Evolutionary conservation across 129 eudicot species (phyloP), one percentile per base, ranked within the genome.

Genomic region (Flaveria ramosissima): DNA sequence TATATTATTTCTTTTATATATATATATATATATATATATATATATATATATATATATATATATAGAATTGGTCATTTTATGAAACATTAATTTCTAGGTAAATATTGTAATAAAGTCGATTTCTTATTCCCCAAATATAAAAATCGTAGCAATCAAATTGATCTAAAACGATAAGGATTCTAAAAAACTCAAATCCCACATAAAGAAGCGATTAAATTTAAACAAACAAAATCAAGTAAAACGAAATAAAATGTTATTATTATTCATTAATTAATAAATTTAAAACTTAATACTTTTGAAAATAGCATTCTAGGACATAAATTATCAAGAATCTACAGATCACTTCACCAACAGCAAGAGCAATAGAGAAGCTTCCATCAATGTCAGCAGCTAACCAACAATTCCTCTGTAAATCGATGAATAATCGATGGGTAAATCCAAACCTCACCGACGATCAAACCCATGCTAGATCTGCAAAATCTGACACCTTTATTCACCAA

Each of bases 271-370:
- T 50, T 52, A 60, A 19, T 70, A 75, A 68, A 45, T 61, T 15
- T 48, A 48, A 10, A 74, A 63, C 73, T 50, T 36, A 56, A 68
- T 26, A 73, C 11, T 66, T 41, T 53, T 19, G n/a, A 51, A n/a
- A 78, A 76, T 62, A 52, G 47, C 78, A 53, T 3, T 36, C 57
- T 59, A 48, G 47, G 70, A 62, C 79, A 50, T 27, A 52, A 78
- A 77, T 70, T 64, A 78, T 84, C 75, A 77, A 43, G 36, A 83
- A 83, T 80, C 79, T 77, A 86, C 90, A 86, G 81, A 89, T 76
- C 57, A 75, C 77, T 74, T 75, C 78, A 50, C 46, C 68, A 32
- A 21, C 57, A 78, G 53, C 13, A 60, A 21, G 55, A 77, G 42
- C 52, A 70, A 47, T 8, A 59, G 23, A 59, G 24, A 70, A 43